These are phyloP conservation scores for Rhizophora apiculata DNA, from an alignment of 345 rosid species.

Conservation along the genomic window DNA sequence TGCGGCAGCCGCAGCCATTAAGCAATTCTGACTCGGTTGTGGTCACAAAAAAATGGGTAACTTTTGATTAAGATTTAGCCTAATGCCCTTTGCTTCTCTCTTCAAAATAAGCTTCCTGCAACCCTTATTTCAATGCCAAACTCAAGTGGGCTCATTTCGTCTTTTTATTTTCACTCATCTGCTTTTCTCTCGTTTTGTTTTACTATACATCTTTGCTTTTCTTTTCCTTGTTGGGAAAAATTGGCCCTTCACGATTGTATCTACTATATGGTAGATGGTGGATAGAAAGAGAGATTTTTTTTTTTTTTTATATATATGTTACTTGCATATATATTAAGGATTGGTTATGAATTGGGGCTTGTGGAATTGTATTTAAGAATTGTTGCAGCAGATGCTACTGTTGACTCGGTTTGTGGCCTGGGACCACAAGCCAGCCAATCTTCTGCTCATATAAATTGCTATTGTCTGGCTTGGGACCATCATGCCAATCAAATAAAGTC, in stretches of 20 bases:
- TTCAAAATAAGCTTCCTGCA: background rate
- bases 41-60: conserved; percentile 29
- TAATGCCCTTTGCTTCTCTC: background rate
- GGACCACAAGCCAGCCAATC: conserved; percentile 9
- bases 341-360: background rate
- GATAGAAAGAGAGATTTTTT: background rate
- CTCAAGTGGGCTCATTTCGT: background rate
- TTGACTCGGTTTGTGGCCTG: background rate
- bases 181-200: background rate
- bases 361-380: conserved; percentile 1
- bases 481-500: conserved; percentile 12
- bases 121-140: background rate
- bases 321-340: background rate
- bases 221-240: background rate
- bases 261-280: conserved; percentile 11
- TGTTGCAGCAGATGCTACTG: background rate
- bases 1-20: conserved; percentile 8
- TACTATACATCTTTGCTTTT: background rate
- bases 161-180: background rate
- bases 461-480: conserved; percentile 15
- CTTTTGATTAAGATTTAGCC: conserved; percentile 19
- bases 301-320: background rate
- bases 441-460: background rate
- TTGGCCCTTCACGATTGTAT: conserved; percentile 20
- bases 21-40: conserved; percentile 16